Conservation (phyloP, 768 basidiomycete genomes). For the Daedaleopsis nitida region DNA sequence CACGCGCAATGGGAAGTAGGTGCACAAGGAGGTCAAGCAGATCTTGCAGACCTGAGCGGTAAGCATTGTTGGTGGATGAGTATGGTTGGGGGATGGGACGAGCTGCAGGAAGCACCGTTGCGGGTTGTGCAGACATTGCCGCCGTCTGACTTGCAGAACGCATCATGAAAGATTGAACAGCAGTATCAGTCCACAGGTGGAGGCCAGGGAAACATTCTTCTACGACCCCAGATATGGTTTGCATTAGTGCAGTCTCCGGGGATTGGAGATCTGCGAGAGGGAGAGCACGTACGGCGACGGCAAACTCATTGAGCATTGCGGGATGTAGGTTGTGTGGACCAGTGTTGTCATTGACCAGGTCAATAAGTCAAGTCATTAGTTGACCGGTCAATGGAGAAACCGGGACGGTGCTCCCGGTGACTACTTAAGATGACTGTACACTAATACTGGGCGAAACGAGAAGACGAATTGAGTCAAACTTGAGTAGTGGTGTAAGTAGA, state of each 20-base stretch:
- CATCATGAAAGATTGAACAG: background rate
- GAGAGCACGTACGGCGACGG: background rate
- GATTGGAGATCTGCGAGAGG: background rate
- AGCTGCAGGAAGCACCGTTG: too few species aligned
- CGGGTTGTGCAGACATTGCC: too few species aligned
- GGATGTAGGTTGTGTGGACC: too few species aligned
- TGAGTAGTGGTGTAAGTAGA: too few species aligned
- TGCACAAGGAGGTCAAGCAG: background rate
- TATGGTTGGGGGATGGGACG: background rate
- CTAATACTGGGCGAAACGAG: too few species aligned
- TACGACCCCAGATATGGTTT: background rate
- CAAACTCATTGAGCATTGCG: background rate
- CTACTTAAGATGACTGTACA: too few species aligned
- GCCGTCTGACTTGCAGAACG: background rate
- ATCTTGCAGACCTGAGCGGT: background rate
- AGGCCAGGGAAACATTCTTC: background rate
- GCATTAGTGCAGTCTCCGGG: background rate
- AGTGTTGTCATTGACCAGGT: too few species aligned
- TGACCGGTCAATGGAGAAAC: too few species aligned
- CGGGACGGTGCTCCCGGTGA: too few species aligned
- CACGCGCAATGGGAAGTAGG: background rate
- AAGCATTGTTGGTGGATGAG: background rate
- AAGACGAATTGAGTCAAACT: too few species aligned
- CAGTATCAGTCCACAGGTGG: background rate
- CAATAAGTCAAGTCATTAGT: too few species aligned